Percentiles rank a stretch among this genome's conserved stretches.
Conservation (phyloP, 2,329 filamentous ascomycete genomes). For the Tolypocladium amazonense region DNA sequence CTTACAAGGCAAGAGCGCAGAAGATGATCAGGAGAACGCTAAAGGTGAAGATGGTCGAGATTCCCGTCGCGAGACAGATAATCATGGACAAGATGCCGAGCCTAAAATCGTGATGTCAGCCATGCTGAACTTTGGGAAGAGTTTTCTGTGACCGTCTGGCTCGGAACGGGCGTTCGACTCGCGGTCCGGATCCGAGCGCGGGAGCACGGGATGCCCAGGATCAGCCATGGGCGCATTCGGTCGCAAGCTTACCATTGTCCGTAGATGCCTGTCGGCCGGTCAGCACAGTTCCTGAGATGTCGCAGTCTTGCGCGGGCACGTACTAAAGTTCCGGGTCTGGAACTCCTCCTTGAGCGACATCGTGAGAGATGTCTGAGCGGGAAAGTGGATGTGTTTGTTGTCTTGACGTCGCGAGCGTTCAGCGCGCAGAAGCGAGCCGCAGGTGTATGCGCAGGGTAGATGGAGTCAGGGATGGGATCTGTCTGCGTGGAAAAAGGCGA, state of each 20-base stretch:
- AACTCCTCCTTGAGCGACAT: conserved; percentile 67
- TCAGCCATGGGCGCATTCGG: not conserved
- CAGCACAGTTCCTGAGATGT: not conserved
- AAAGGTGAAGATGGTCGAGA: conserved; percentile 55
- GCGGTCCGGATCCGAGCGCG: not conserved
- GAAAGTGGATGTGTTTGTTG: not conserved
- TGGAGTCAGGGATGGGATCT: no score
- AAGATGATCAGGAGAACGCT: conserved; percentile 38
- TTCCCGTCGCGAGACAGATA: conserved; percentile 58
- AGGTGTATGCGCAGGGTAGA: not conserved
- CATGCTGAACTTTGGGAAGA: not conserved
- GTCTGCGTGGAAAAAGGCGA: not conserved
- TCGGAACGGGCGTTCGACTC: not conserved
- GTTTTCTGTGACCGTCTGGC: not conserved
- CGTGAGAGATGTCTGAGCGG: conserved; percentile 24
- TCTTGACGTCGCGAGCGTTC: conserved; percentile 4
- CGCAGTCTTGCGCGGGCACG: conserved; percentile 18
- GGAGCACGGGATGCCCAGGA: not conserved
- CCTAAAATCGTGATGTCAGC: conserved; percentile 28
- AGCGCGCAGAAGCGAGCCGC: conserved; percentile 1
- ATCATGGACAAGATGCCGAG: conserved; percentile 61
- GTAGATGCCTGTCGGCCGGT: conserved; percentile 50
- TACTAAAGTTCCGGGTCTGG: conserved; percentile 65
- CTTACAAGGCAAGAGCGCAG: conserved; percentile 43
- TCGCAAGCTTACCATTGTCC: conserved; percentile 56